These are phyloP conservation scores for Wickerhamomyces bisporus DNA, from an alignment of 805 yeast species.

Conservation along the genomic window DNA sequence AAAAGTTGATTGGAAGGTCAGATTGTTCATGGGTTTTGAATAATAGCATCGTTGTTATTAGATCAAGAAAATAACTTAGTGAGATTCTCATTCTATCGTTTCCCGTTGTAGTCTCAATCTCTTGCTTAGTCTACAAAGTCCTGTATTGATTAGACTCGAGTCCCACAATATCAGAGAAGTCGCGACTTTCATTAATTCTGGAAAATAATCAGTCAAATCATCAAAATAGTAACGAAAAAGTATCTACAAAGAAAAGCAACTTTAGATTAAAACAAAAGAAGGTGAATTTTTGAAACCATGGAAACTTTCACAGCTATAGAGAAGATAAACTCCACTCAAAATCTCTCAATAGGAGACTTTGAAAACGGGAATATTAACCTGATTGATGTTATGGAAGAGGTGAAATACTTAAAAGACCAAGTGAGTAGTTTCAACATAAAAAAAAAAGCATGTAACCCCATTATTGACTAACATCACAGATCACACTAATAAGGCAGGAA, in stretches of 20 bases:
- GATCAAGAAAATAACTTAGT: constrained; percentile 4
- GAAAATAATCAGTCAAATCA: no score
- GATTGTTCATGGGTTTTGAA: constrained; percentile 13
- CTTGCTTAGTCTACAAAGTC: no score
- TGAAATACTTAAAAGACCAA: constrained; percentile 27
- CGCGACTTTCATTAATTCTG: no score
- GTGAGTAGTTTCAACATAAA: no score
- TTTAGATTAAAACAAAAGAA: no score
- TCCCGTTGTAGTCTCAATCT: not conserved
- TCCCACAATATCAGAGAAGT: no score
- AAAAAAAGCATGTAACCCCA: no score
- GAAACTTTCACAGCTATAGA: constrained; percentile 26
- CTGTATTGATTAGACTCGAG: no score
- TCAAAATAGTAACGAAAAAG: no score
- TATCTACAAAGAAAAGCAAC: no score
- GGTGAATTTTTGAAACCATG: no score
- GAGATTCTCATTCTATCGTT: not conserved
- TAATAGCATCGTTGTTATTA: constrained; percentile 10
- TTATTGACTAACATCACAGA: constrained; percentile 16
- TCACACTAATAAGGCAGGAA: constrained; percentile 31
- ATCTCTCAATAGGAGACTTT: constrained; percentile 33
- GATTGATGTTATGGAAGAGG: constrained; percentile 31
- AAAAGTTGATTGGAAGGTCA: constrained; percentile 2
- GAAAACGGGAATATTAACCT: constrained; percentile 34
- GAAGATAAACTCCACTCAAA: constrained; percentile 18